Evolutionary conservation across 768 basidiomycete species (phyloP).

Genomic region (Strobilomyces dryophilus): DNA sequence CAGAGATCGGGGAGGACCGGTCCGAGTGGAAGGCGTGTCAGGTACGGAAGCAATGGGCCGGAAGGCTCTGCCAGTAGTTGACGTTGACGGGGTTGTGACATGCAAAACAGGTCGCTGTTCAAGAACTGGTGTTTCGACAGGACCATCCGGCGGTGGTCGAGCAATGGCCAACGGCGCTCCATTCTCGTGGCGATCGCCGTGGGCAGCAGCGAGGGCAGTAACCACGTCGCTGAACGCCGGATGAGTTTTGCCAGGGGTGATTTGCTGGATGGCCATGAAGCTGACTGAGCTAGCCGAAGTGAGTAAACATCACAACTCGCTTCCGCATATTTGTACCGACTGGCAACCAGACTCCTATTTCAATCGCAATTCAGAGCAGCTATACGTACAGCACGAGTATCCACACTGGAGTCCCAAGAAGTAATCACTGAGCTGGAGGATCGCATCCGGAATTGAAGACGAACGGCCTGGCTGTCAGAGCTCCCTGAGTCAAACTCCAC

Average conservation of each 20-base stretch:
- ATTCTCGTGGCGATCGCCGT: background rate
- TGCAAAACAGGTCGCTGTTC: conserved; percentile 13
- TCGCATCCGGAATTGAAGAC: too few species aligned
- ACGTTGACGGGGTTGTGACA: conserved; percentile 11
- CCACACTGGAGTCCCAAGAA: too few species aligned
- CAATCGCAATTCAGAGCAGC: too few species aligned
- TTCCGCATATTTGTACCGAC: too few species aligned
- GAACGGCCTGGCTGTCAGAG: too few species aligned
- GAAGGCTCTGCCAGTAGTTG: background rate
- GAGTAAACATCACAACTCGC: too few species aligned
- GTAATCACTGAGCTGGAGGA: too few species aligned
- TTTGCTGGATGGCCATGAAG: conserved; percentile 6
- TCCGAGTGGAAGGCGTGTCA: conserved; percentile 57
- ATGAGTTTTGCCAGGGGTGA: background rate
- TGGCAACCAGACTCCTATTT: too few species aligned
- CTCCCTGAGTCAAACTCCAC: too few species aligned
- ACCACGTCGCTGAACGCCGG: conserved; percentile 11
- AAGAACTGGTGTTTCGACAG: background rate
- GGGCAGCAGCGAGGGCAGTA: conserved; percentile 1
- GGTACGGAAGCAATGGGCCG: conserved; percentile 11
- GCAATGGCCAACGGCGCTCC: background rate
- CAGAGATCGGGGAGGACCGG: conserved; percentile 71
- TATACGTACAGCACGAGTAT: too few species aligned
- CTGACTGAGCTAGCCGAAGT: too few species aligned
- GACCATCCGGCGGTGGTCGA: background rate